These are phyloP conservation scores for Domatiomyces globalis DNA, from an alignment of 2,329 filamentous ascomycete species.

Conservation along the genomic window DNA sequence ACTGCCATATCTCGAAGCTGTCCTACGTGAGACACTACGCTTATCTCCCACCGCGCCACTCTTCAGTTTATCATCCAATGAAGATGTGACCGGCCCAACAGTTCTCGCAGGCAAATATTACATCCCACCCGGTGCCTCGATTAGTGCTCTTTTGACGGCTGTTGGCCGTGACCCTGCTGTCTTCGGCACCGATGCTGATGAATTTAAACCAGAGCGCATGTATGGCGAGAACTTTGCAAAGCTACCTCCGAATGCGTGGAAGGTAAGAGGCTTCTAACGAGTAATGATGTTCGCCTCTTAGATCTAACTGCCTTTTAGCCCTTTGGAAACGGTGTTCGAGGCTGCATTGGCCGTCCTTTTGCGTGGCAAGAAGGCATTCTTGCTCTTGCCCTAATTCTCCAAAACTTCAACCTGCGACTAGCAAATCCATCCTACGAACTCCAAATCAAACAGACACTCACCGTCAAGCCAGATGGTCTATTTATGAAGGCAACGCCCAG, in stretches of 20 bases:
- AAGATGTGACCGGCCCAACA: constrained; percentile 7
- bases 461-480: constrained; percentile 40
- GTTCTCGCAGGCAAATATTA: constrained; percentile 45
- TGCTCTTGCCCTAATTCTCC: constrained; percentile 48
- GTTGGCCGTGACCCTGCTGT: constrained; percentile 50
- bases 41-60: constrained; percentile 46
- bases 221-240: constrained; percentile 53
- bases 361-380: constrained; percentile 60
- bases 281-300: constrained; percentile 16
- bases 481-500: constrained; percentile 46
- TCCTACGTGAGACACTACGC: constrained; percentile 53
- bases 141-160: constrained; percentile 38
- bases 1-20: constrained; percentile 52
- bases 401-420: constrained; percentile 55
- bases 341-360: constrained; percentile 59
- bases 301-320: constrained; percentile 30
- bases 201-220: constrained; percentile 61
- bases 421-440: constrained; percentile 40
- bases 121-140: constrained; percentile 38
- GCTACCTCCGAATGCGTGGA: constrained; percentile 50
- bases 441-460: constrained; percentile 27
- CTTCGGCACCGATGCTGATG: constrained; percentile 49
- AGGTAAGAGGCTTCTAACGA: constrained; percentile 21
- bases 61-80: constrained; percentile 39
- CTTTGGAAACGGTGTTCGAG: constrained; percentile 58